Evolutionary conservation across 2,329 filamentous ascomycete genomes (phyloP), one percentile per base, ranked within the genome.

Genomic region (Leptographium procerum): DNA sequence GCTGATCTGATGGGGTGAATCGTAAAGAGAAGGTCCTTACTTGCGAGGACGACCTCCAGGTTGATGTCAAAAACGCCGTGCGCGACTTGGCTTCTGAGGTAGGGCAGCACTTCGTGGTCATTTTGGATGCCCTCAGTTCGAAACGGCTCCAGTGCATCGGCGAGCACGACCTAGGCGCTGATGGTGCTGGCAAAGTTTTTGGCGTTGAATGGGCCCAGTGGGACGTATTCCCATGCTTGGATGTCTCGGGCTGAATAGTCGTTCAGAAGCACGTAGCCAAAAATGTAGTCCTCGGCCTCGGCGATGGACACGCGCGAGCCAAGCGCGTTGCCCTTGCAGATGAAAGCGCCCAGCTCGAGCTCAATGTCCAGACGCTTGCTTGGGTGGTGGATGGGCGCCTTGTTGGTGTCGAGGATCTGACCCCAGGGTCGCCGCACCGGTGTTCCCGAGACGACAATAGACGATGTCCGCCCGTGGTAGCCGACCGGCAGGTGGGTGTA

Each of bases 201-300:
- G 28, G 83, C 78, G 62, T 89, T 91, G 73, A 94, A 92, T 0
- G 89, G 89, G 0, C 89, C 89, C 10, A 92, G 73, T 0, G 89
- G 89, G 11, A 91, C 79, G 64, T 91, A 91, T 70, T 95, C 89
- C 88, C 88, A 94, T 0, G 81, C 80, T 68, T 95, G 89, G 55
- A 94, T 85, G 65, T 94, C 89, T 62, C 89, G 77, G 7, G 89
- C 89, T 57, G 85, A 89, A 89, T 89, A 95, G 71, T 95, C 89
- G 65, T 95, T 95, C 77, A 95, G 81, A 59, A 95, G 71, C 0
- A 94, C 89, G 33, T 89, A 77, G 14, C 89, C 89, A 66, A 94
- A 94, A 29, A 95, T 77, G 65, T 84, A 78, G 24, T 88, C 80
- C 57, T 85, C 83, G 0, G 89, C 89, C 50, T 86, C 73, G 4